phyloP scores from a whole-genome alignment of 441 rosid species.

The Syzygium syzygioides region DNA sequence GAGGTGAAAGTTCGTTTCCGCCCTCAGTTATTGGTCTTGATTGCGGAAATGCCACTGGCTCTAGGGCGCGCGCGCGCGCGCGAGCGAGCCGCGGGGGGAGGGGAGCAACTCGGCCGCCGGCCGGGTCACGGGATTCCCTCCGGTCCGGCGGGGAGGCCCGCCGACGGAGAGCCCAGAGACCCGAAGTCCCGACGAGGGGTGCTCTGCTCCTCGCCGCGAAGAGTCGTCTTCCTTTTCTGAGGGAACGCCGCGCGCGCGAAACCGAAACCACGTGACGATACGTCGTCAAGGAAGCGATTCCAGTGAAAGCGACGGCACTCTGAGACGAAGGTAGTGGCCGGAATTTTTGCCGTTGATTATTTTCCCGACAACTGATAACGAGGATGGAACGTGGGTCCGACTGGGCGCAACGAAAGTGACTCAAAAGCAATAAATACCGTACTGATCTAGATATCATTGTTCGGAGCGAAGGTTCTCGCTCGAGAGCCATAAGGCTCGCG shows the following conservation, averaged over 20 bases:
- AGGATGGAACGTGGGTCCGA: neutral
- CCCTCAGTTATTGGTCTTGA: constrained; percentile 8
- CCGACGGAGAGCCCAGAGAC: neutral
- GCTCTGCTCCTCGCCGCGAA: neutral
- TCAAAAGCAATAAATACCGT: neutral
- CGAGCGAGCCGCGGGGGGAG: neutral
- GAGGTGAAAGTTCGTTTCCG: neutral
- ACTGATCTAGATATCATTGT: too few relatives aligned
- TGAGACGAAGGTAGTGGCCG: neutral
- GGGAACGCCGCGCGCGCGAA: neutral
- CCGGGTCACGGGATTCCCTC: neutral
- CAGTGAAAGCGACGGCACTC: neutral
- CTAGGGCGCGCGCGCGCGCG: neutral
- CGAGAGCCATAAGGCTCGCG: neutral
- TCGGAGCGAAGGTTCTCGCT: too few relatives aligned
- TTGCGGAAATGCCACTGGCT: constrained; percentile 18
- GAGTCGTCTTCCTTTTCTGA: too few relatives aligned
- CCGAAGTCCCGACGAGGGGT: neutral
- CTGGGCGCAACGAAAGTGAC: neutral
- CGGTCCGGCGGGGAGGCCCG: neutral
- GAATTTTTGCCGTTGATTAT: too few relatives aligned
- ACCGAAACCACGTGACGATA: neutral
- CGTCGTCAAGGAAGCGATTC: neutral
- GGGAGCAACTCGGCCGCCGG: neutral
- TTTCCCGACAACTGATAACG: neutral